Evolutionary conservation across 2,329 filamentous ascomycete species (phyloP), one percentile per base, ranked within the genome.

Genomic region (Didymella lethalis): DNA sequence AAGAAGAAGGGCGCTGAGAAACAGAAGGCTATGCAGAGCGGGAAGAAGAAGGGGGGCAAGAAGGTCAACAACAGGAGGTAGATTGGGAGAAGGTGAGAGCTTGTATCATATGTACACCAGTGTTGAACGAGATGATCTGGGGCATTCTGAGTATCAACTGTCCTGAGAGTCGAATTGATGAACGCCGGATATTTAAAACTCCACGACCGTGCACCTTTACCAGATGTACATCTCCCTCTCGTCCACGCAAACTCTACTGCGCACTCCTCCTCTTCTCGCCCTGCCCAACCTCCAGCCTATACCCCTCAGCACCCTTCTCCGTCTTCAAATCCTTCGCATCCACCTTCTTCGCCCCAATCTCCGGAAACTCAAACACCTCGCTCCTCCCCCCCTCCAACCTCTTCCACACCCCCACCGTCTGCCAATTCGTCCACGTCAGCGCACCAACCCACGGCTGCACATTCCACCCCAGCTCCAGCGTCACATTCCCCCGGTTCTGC

Each of bases 381-480:
- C 87, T 91, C 64, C 84, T 73, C n/a, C 89, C 90, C 5, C 86
- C 87, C 67, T 82, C 80, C 61, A 93, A 70, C 53, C 80, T 82
- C 79, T 87, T 84, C 91, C 91, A 93, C 48, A 80, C 75, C 10
- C 85, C 85, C 55, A 85, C 77, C 64, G 77, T 76, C 58, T 69
- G 57, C 69, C 68, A 74, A 54, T 80, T 80, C 32, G 74, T 89
- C 95, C 95, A 99, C 41, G 90, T 90, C 76, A 98, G 79, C 51
- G 90, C 79, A 14, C 95, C 95, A 11, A 99, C 92, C 92, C 94
- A 98, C 31, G 95, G 95, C 83, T 99, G 95, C 60, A 98, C 90
- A 79, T 98, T 98, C 87, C 96, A 99, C 74, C 95, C 90, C 52
- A 98, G 82, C 70, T 89, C 88, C 63, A 99, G 82, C 29, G 86